Evolutionary conservation across 176 grass and related monocot genomes (phyloP).

Genomic region (Typha latifolia): DNA sequence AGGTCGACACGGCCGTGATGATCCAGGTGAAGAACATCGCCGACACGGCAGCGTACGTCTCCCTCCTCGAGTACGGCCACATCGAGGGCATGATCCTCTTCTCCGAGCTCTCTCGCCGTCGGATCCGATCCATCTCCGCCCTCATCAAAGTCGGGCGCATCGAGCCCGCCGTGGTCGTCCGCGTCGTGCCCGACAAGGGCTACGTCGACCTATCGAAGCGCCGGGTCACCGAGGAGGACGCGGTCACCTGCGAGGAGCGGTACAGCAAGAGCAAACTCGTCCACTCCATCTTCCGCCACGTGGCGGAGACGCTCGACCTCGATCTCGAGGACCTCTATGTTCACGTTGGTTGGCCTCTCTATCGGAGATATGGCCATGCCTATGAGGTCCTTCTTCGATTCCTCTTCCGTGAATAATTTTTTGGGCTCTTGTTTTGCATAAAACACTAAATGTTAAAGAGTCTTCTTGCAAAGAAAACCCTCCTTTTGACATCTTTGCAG

Average conservation of each 20-base stretch:
- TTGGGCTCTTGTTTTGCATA: too few relatives aligned
- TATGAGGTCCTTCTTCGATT: conserved; percentile 35
- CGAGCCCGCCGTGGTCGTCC: conserved; percentile 89
- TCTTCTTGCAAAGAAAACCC: too few relatives aligned
- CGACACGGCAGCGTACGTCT: conserved; percentile 88
- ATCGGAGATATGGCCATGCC: conserved; percentile 83
- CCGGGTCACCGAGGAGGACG: conserved; percentile 88
- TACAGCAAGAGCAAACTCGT: conserved; percentile 98
- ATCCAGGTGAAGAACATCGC: conserved; percentile 98
- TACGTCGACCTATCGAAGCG: conserved; percentile 96
- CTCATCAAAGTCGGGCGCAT: conserved; percentile 96
- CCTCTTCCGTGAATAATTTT: background rate
- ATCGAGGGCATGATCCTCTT: conserved; percentile 98
- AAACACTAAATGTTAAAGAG: too few relatives aligned
- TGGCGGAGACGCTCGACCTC: conserved; percentile 73
- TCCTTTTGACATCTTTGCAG: too few relatives aligned
- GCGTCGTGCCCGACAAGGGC: conserved; percentile 86
- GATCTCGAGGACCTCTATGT: conserved; percentile 82
- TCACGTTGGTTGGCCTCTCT: conserved; percentile 67
- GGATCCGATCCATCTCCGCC: conserved; percentile 75
- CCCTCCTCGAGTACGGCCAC: conserved; percentile 89
- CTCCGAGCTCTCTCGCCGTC: conserved; percentile 89
- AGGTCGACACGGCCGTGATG: conserved; percentile 92
- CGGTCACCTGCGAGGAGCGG: conserved; percentile 63
- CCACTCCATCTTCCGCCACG: conserved; percentile 97